These are phyloP conservation scores for Gossypium davidsonii DNA, from an alignment of 441 rosid species.

Conservation along the genomic window DNA sequence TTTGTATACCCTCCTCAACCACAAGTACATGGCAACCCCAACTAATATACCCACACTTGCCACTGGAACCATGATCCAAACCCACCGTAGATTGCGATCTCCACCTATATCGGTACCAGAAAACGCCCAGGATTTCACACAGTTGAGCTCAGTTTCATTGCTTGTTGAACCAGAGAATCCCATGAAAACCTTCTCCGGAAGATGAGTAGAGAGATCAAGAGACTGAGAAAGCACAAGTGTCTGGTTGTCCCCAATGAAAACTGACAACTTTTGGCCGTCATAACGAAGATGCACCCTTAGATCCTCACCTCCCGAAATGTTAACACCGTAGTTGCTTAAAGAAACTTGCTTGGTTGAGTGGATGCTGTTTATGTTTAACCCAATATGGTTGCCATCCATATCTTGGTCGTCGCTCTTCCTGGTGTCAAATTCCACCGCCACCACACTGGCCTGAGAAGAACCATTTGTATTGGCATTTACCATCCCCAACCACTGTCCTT, in stretches of 20 bases:
- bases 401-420: constrained; percentile 43
- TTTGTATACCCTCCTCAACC: constrained; percentile 20
- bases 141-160: constrained; percentile 36
- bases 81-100: constrained; percentile 21
- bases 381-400: constrained; percentile 60
- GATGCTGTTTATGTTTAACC: constrained; percentile 43
- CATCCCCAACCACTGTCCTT: constrained; percentile 61
- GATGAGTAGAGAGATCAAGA: constrained; percentile 42
- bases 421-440: constrained; percentile 74
- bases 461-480: constrained; percentile 37
- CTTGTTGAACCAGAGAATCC: constrained; percentile 72
- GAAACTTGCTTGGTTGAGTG: constrained; percentile 37
- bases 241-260: constrained; percentile 28
- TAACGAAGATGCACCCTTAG: constrained; percentile 29
- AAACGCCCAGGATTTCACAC: constrained; percentile 53
- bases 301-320: constrained; percentile 13
- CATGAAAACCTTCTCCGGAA: constrained; percentile 43
- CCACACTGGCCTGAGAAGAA: constrained; percentile 23
- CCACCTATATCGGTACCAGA: constrained; percentile 22
- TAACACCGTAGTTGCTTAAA: constrained; percentile 25
- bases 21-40: constrained; percentile 6
- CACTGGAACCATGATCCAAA: constrained; percentile 26
- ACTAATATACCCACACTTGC: constrained; percentile 2
- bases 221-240: constrained; percentile 30
- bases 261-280: constrained; percentile 36